Percentiles rank a stretch among this genome's conserved stretches.
These are phyloP conservation scores for Mycena olivaceomarginata DNA, from an alignment of 768 basidiomycete genomes.

Conservation along the genomic window DNA sequence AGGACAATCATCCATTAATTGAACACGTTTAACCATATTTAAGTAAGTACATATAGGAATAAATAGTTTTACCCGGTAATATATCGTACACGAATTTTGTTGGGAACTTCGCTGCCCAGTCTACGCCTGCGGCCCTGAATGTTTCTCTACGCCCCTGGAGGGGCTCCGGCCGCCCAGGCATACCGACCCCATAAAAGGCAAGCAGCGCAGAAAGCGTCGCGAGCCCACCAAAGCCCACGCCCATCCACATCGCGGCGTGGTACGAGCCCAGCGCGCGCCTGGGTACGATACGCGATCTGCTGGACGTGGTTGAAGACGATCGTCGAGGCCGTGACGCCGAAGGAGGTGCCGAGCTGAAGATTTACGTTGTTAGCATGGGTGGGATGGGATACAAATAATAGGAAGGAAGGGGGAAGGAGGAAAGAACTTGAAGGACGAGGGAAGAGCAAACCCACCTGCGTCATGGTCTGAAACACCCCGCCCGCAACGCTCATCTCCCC, in stretches of 20 bases:
- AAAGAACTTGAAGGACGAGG: too few relatives aligned
- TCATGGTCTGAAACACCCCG: constrained; percentile 78
- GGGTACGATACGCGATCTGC: constrained; percentile 51
- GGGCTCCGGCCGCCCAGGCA: background rate
- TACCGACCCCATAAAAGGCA: constrained; percentile 5
- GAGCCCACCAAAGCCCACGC: constrained; percentile 33
- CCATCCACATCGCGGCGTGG: constrained; percentile 42
- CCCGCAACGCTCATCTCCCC: constrained; percentile 77
- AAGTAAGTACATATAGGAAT: background rate
- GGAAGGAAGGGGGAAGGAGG: background rate
- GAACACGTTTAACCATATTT: background rate
- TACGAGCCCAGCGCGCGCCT: constrained; percentile 29
- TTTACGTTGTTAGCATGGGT: background rate
- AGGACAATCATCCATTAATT: background rate
- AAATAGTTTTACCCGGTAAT: background rate
- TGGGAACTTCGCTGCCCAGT: background rate
- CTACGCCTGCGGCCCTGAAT: background rate
- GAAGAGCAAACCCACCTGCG: constrained; percentile 59
- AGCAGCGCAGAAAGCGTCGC: constrained; percentile 22
- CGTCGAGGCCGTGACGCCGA: constrained; percentile 76
- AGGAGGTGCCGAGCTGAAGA: constrained; percentile 70
- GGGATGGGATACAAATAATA: too few relatives aligned
- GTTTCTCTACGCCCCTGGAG: background rate
- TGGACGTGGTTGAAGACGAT: constrained; percentile 71
- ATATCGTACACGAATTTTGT: background rate